Percentiles rank a stretch among this genome's conserved stretches.
Conservation (phyloP, 1,284 basidiomycete genomes). For the Ustilago curta region DNA sequence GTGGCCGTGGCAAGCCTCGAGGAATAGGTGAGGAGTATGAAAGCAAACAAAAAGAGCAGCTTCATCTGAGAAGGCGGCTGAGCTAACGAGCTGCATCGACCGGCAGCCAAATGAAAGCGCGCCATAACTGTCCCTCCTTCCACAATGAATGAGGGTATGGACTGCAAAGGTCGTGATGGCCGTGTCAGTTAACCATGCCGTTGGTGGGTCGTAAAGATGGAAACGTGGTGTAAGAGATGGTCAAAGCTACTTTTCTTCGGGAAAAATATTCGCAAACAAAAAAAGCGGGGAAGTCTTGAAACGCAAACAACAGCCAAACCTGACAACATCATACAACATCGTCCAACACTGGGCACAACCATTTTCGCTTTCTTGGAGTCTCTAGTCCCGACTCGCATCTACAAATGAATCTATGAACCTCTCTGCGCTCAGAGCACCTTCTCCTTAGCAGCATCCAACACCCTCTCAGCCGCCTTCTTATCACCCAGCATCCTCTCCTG, state of each 20-base stretch:
- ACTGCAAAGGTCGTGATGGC: too few species aligned
- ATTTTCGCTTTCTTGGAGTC: not conserved
- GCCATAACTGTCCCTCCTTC: too few species aligned
- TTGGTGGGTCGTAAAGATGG: not conserved
- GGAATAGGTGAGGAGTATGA: not conserved
- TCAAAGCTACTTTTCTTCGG: not conserved
- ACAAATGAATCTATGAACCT: not conserved
- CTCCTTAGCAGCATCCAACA: constrained; percentile 37
- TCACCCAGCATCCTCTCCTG: constrained; percentile 38
- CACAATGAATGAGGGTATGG: too few species aligned
- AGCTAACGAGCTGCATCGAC: too few species aligned
- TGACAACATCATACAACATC: not conserved
- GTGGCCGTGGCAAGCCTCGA: not conserved
- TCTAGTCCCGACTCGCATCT: not conserved
- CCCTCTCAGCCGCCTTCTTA: constrained; percentile 24
- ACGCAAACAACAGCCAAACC: not conserved
- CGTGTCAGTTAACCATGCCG: too few species aligned
- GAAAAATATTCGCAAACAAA: not conserved
- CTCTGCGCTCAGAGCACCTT: constrained; percentile 22
- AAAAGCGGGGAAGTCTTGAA: constrained; percentile 1
- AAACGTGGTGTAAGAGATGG: not conserved
- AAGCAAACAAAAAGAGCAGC: too few species aligned
- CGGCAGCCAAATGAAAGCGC: too few species aligned
- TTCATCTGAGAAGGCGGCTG: too few species aligned
- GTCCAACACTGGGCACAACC: too few species aligned